These are phyloP conservation scores for Anisodus acutangulus DNA, from an alignment of 257 asterid genomes.

Conservation along the genomic window DNA sequence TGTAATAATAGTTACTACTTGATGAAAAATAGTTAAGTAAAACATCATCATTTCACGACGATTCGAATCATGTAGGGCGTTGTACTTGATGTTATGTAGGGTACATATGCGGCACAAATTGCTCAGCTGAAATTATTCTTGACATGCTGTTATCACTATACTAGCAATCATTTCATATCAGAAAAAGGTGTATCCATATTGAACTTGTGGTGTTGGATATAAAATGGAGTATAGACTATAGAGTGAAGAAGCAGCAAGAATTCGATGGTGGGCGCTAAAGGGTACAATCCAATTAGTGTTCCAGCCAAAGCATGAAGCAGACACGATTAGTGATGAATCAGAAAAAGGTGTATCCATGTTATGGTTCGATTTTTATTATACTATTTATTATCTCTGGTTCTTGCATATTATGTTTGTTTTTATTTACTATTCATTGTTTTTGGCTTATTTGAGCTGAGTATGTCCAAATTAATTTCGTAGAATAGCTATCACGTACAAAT, in stretches of 20 bases:
- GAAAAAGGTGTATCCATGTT: too few species aligned
- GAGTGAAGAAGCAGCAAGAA: constrained; percentile 18
- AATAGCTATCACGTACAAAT: too few species aligned
- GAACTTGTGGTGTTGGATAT: background rate
- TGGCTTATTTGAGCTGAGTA: too few species aligned
- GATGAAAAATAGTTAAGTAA: background rate
- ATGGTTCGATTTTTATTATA: too few species aligned
- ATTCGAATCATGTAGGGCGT: background rate
- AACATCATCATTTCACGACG: constrained; percentile 4
- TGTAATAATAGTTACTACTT: background rate
- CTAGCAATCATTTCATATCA: background rate
- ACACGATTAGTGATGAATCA: background rate
- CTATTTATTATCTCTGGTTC: too few species aligned
- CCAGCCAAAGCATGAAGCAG: background rate
- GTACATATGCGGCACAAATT: background rate
- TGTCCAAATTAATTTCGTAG: too few species aligned
- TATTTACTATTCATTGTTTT: too few species aligned
- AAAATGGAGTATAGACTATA: background rate
- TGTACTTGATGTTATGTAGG: background rate
- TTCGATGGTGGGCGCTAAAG: background rate
- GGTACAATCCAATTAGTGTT: background rate
- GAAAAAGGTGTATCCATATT: background rate
- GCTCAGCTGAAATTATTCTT: constrained; percentile 4
- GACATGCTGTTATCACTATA: constrained; percentile 4
- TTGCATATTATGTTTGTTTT: too few species aligned